These are phyloP conservation scores for Candida tammaniensis DNA, from an alignment of 805 yeast species.

Conservation along the genomic window DNA sequence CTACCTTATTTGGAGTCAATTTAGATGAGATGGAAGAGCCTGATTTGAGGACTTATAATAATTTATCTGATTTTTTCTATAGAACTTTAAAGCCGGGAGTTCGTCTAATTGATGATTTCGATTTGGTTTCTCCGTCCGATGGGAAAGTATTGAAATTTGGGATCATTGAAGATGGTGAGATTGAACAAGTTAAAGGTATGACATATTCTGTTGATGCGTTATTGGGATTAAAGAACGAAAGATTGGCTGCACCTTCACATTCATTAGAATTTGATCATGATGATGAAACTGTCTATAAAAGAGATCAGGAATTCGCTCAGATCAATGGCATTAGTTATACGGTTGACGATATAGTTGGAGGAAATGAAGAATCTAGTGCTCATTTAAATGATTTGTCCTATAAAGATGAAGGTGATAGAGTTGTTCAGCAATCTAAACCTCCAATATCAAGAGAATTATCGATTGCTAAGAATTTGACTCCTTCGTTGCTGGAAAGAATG, in stretches of 20 bases:
- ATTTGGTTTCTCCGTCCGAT: constrained; percentile 87
- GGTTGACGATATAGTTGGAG: constrained; percentile 65
- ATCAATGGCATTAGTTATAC: constrained; percentile 72
- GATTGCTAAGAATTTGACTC: constrained; percentile 40
- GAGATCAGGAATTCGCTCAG: constrained; percentile 74
- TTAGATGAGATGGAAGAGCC: constrained; percentile 85
- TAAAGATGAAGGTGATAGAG: constrained; percentile 68
- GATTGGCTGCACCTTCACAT: constrained; percentile 55
- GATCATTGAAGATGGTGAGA: constrained; percentile 72
- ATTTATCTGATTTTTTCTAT: constrained; percentile 89
- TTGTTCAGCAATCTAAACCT: constrained; percentile 33
- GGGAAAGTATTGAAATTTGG: constrained; percentile 90
- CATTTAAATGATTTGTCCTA: constrained; percentile 49
- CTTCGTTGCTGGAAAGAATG: constrained; percentile 29
- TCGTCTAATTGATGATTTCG: constrained; percentile 67
- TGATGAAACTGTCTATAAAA: constrained; percentile 42
- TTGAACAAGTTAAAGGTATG: constrained; percentile 97
- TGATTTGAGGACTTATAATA: constrained; percentile 68
- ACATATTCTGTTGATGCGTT: constrained; percentile 87
- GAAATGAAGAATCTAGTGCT: constrained; percentile 28
- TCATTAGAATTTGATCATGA: constrained; percentile 44
- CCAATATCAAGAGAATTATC: constrained; percentile 35
- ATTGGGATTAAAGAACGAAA: constrained; percentile 58
- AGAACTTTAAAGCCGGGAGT: constrained; percentile 74
- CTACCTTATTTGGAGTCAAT: constrained; percentile 81